Base-by-base conservation (phyloP, 1,284 basidiomycete genomes). In the Trametes sp. region DNA sequence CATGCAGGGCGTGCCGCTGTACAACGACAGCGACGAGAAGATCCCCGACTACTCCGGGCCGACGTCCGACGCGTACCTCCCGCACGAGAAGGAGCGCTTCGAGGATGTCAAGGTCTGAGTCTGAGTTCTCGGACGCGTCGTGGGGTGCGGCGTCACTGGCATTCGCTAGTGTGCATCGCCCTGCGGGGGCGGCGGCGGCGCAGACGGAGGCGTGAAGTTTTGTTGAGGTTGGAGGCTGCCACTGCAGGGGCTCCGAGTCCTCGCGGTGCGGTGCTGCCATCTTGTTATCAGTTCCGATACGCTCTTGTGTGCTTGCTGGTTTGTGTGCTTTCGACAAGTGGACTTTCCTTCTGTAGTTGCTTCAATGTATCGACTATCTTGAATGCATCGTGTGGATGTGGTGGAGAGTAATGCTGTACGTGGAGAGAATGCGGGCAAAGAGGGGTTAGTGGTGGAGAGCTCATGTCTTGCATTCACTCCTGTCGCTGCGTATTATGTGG, bases 1-100 rank as follows among this genome's bases (percentile, higher is more conserved):
- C 52, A 42, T 60, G 73, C 23, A 71, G 28, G 74, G 74, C 21
- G 62, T 80, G 6, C 79, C 80, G 19, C 68, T 81, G 38, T 81
- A 80, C 65, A 67, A 67, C 44, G 67, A 74, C 31, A 48, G 69
- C 54, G 73, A 74, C 58, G 70, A 71, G 59, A 70, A 69, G 60
- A 56, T 71, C 29, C 68, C 67, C 7, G 72, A 66, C 16, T 73
- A 73, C 65, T 59, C 53, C 38, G 70, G 63, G 21, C 68, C 69
- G 24, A 54, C 73, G 56, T 65, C 66, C 23, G 72, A 70, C 42
- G 42, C 69, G 55, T 75, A 76, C 62, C 38, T 66, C 5, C 67
- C 65, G 24, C 73, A 77, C 50, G 76, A 78, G 66, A 78, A 79
- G 70, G 64, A 69, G 44, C 68, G 67, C 48, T 75, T 73, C 63